phyloP scores from a whole-genome alignment of 805 yeast genomes.

The Starmerella potacharoeniae region DNA sequence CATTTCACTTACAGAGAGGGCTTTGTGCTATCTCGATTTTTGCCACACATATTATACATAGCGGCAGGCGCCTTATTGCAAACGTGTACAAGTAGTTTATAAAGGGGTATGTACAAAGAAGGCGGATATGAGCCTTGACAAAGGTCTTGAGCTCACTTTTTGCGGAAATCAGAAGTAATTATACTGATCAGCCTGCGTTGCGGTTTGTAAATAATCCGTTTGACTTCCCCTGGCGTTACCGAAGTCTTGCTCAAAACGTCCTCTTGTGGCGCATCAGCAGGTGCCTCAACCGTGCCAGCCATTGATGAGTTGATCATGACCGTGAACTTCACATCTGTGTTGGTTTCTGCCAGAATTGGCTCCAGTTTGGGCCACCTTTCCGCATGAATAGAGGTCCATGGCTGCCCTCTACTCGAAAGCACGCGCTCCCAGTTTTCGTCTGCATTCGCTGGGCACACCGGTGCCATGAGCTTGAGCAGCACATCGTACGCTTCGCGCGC shows the following conservation, averaged over 20 bases:
- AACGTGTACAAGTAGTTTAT: too few species aligned
- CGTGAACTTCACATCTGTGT: constrained; percentile 34
- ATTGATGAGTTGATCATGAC: constrained; percentile 65
- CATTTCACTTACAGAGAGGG: too few species aligned
- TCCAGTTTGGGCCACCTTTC: constrained; percentile 56
- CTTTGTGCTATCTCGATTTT: too few species aligned
- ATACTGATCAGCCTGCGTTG: constrained; percentile 14
- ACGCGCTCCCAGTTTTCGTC: constrained; percentile 71
- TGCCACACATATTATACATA: too few species aligned
- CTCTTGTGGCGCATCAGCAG: constrained; percentile 5
- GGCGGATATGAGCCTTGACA: not conserved
- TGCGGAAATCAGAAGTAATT: not conserved
- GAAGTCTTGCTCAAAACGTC: constrained; percentile 8
- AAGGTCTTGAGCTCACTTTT: not conserved
- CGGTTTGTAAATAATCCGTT: constrained; percentile 18
- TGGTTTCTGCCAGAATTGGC: constrained; percentile 30
- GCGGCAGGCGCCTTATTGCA: too few species aligned
- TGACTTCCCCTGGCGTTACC: not conserved
- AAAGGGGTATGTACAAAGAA: too few species aligned
- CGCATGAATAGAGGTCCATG: constrained; percentile 42
- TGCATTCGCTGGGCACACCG: constrained; percentile 68
- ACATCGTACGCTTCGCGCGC: constrained; percentile 28
- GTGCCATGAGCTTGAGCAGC: constrained; percentile 55
- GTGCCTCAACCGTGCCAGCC: not conserved
- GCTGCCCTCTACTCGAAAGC: constrained; percentile 22